These are phyloP conservation scores for Fusarium penzigii DNA, from an alignment of 2,329 filamentous ascomycete genomes.

Conservation along the genomic window DNA sequence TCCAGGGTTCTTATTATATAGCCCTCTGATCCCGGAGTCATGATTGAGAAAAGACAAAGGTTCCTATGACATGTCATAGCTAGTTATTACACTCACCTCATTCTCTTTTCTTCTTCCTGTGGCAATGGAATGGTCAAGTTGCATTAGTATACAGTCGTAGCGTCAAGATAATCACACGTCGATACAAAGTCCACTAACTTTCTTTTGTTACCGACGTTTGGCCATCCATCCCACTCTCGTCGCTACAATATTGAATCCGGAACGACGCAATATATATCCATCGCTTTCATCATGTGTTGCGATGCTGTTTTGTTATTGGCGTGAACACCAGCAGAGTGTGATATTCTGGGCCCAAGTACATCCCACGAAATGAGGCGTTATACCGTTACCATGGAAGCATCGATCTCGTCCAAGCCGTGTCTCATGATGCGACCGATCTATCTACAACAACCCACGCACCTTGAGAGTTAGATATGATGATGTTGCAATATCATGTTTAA, in stretches of 20 bases:
- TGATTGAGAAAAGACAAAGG: no score
- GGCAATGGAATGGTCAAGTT: no score
- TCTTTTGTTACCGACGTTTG: background rate
- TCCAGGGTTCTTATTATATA: no score
- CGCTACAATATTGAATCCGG: background rate
- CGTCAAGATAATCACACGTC: no score
- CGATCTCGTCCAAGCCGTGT: background rate
- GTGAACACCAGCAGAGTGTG: no score
- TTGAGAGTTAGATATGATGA: background rate
- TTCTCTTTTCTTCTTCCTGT: no score
- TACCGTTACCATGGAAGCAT: background rate
- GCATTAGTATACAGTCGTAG: no score
- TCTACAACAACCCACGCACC: background rate
- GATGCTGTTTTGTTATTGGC: background rate
- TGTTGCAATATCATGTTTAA: background rate
- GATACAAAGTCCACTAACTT: background rate
- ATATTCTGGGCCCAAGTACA: no score
- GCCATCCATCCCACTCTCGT: background rate
- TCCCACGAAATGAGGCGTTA: background rate
- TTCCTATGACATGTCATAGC: no score
- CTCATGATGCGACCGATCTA: background rate
- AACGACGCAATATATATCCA: no score
- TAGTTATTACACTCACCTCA: no score
- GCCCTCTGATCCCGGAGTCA: no score
- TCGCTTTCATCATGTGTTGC: background rate